Evolutionary conservation across 2,329 filamentous ascomycete species (phyloP).

Genomic region (Metarhizium rileyi): DNA sequence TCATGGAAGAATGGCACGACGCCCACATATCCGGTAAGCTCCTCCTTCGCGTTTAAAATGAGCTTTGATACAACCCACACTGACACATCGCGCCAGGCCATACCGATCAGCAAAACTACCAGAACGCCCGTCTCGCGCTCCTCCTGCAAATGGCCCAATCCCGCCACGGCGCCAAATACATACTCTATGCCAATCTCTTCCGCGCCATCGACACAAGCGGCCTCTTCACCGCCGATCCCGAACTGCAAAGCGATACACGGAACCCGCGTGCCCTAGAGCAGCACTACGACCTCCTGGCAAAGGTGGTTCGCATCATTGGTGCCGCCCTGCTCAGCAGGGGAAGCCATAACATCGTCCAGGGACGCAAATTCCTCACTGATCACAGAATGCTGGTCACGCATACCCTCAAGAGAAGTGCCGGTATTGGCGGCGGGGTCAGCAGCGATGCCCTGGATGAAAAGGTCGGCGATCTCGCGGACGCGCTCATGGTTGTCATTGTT

Average conservation of each 20-base stretch:
- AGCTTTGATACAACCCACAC: constrained; percentile 8
- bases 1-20: constrained; percentile 62
- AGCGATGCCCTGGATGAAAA: constrained; percentile 43
- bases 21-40: constrained; percentile 43
- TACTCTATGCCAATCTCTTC: constrained; percentile 87
- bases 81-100: constrained; percentile 22
- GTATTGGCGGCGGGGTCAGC: constrained; percentile 48
- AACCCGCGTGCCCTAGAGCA: constrained; percentile 62
- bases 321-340: constrained; percentile 75
- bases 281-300: constrained; percentile 76
- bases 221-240: constrained; percentile 85
- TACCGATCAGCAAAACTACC: constrained; percentile 38
- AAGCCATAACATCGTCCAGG: constrained; percentile 71
- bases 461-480: constrained; percentile 70
- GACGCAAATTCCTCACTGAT: constrained; percentile 68
- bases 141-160: constrained; percentile 79
- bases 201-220: constrained; percentile 67
- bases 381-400: constrained; percentile 78
- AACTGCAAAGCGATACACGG: constrained; percentile 71
- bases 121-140: constrained; percentile 67
- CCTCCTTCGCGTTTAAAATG: neutral
- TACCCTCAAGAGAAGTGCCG: constrained; percentile 81
- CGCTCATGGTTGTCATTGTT: constrained; percentile 72
- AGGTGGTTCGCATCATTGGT: constrained; percentile 71
- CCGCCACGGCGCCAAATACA: constrained; percentile 69